Evolutionary conservation across 371 early-diverging fungal genomes (phyloP), one percentile per base, ranked within the genome.

Genomic region (Coelomomyces lativittatus): DNA sequence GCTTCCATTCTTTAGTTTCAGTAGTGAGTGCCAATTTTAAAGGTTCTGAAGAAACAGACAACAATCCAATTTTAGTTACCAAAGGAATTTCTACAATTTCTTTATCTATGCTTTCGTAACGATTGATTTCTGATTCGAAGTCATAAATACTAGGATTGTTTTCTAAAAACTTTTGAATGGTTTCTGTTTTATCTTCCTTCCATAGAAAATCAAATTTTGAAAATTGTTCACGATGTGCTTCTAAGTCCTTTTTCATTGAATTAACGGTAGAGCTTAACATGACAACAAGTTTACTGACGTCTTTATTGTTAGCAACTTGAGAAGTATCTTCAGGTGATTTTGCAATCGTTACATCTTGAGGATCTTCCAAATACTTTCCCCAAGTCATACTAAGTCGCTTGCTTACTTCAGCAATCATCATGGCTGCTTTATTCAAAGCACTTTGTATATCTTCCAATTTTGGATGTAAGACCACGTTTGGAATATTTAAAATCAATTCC

Each of bases 1-100:
- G 77, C 56, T 74, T 76, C 74, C 74, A 76, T 23, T 70, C 71
- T 53, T 69, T 68, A 19, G 71, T 71, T 50, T 76, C 74, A 14
- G 64, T 61, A 15, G 64, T 51, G 10, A 73, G 56, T 10, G 74
- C 69, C 2, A 67, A 55, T 54, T 71, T 76, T 14, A 74, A 51
- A 9, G 74, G 74, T 49, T 76, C 74, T 1, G 67, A 55, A 15
- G 67, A 69, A 26, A 73, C 63, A 9, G 67, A 49, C n/a, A 76
- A 55, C 14, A 71, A 44, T 1, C 72, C 72, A 51, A 76, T 74
- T 48, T 73, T 71, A 4, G 67, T 69, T 17, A 59, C 49, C 30
- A 39, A 29, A 12, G 69, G 62, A 33, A 71, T 70, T 43, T 74
- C 74, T 26, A 53, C 30, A 48, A 74, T 67, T 43, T 74, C 74